Percentiles rank a stretch among this genome's conserved stretches.
These are phyloP conservation scores for Termitomyces heimii DNA, from an alignment of 768 basidiomycete species.

Conservation along the genomic window DNA sequence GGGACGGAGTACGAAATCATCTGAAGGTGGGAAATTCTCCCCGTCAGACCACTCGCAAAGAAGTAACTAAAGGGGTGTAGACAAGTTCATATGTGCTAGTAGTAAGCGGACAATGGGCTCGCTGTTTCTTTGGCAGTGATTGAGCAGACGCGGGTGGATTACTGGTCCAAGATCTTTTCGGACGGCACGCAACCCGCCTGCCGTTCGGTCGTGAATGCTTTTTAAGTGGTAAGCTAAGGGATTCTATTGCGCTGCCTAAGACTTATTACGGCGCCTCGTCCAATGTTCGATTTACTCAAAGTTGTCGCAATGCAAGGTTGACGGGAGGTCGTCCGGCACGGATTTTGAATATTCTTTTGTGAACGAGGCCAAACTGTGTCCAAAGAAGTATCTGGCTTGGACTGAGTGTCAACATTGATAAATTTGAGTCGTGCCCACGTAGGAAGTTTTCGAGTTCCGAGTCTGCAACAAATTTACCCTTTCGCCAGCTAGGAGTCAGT, in stretches of 20 bases:
- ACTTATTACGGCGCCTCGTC: not conserved
- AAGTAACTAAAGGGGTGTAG: not conserved
- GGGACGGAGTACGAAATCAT: not conserved
- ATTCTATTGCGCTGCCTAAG: not conserved
- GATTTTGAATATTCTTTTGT: not conserved
- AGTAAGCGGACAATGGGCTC: not conserved
- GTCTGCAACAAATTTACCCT: not conserved
- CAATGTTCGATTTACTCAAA: not conserved
- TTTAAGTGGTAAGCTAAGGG: not conserved
- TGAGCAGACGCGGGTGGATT: not conserved
- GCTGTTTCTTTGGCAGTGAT: not conserved
- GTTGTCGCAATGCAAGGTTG: not conserved
- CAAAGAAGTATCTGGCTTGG: not conserved
- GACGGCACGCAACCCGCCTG: not conserved
- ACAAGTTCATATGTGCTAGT: not conserved
- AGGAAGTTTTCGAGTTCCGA: not conserved
- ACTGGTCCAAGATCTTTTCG: not conserved
- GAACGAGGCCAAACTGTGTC: not conserved
- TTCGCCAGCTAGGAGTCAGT: not conserved
- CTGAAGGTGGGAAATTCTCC: not conserved
- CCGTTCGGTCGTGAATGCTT: not conserved
- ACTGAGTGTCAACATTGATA: not conserved
- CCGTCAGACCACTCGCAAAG: not conserved
- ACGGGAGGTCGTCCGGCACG: not conserved
- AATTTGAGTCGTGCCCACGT: not conserved